Conservation (phyloP, 2,329 filamentous ascomycete genomes). For the Verticillium zaregamsianum region DNA sequence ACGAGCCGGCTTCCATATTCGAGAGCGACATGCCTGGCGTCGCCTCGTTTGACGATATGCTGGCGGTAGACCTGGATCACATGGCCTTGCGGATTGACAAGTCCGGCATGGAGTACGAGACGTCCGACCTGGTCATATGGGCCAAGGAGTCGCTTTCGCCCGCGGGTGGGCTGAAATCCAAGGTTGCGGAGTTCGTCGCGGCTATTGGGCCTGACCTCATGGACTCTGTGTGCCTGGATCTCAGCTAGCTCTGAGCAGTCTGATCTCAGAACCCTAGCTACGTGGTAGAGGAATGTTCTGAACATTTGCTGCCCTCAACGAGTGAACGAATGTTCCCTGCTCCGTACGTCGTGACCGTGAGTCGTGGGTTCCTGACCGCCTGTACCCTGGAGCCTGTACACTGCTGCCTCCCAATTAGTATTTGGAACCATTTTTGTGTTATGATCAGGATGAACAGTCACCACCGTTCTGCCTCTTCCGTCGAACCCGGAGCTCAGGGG, state of each 20-base stretch:
- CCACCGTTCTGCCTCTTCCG: too few relatives aligned
- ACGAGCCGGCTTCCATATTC: slow-evolving; percentile 41
- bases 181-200: slow-evolving; percentile 64
- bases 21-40: slow-evolving; percentile 64
- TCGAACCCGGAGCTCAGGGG: background rate
- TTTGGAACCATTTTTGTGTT: too few relatives aligned
- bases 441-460: too few relatives aligned
- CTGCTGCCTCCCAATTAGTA: too few relatives aligned
- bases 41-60: slow-evolving; percentile 48
- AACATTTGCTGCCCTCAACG: too few relatives aligned
- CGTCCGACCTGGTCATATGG: slow-evolving; percentile 57
- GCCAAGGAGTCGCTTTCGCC: slow-evolving; percentile 39
- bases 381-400: too few relatives aligned
- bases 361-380: too few relatives aligned
- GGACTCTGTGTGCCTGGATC: slow-evolving; percentile 54
- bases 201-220: slow-evolving; percentile 59
- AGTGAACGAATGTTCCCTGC: too few relatives aligned
- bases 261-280: too few relatives aligned
- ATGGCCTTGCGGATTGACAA: slow-evolving; percentile 49
- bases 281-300: too few relatives aligned
- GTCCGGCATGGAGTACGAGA: slow-evolving; percentile 32
- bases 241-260: slow-evolving; percentile 19
- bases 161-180: slow-evolving; percentile 51
- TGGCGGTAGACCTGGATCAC: slow-evolving; percentile 51
- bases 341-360: too few relatives aligned